phyloP scores from a whole-genome alignment of 1,139 yeast genomes.

The Kazachstania sp. region DNA sequence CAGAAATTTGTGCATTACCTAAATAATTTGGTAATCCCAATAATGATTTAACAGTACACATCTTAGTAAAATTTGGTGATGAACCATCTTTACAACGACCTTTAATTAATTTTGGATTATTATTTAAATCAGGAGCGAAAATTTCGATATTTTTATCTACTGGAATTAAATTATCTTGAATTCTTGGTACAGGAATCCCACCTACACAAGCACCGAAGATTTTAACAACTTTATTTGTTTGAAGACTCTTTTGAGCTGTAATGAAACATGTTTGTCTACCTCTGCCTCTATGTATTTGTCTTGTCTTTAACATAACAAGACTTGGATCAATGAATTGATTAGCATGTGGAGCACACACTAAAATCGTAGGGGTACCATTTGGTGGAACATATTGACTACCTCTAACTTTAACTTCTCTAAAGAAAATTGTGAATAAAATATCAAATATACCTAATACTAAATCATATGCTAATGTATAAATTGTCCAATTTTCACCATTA shows the following conservation, averaged over 20 bases:
- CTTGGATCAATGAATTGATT: conserved; percentile 94
- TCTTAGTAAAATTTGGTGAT: conserved; percentile 9
- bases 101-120: conserved; percentile 9
- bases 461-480: conserved; percentile 9
- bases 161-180: conserved; percentile 68
- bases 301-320: conserved; percentile 56
- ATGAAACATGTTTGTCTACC: conserved; percentile 73
- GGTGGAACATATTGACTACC: conserved; percentile 82
- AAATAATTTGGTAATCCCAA: conserved; percentile 70
- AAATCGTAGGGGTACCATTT: conserved; percentile 66
- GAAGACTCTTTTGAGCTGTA: conserved; percentile 77
- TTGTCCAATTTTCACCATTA: conserved; percentile 7
- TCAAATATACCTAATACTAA: conserved; percentile 8
- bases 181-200: conserved; percentile 83
- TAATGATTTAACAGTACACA: conserved; percentile 56
- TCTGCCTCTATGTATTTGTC: conserved; percentile 56
- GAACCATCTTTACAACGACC: conserved; percentile 12
- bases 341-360: conserved; percentile 97
- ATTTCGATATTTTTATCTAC: conserved; percentile 10
- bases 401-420: conserved; percentile 81
- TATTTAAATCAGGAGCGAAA: conserved; percentile 7
- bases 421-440: conserved; percentile 39
- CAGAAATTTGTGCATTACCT: conserved; percentile 67
- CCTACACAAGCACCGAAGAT: conserved; percentile 64
- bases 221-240: conserved; percentile 56